These are phyloP conservation scores for Phytophthora lateralis DNA, from an alignment of 352 stramenopile species.

Conservation along the genomic window DNA sequence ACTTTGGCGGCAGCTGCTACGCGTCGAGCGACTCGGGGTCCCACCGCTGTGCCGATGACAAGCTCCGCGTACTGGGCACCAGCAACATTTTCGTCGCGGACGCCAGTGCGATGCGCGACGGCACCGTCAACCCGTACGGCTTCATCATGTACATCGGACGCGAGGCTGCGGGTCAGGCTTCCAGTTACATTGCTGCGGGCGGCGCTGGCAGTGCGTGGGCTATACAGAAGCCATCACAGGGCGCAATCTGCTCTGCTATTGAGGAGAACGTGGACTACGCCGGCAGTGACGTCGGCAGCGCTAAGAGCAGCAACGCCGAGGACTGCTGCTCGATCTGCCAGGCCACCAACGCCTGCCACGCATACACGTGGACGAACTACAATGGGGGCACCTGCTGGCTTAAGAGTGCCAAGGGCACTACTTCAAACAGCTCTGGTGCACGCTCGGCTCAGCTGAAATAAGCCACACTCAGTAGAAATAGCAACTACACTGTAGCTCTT, in stretches of 20 bases:
- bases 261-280: constrained; percentile 43
- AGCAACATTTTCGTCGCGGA: constrained; percentile 75
- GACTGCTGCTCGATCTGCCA: constrained; percentile 42
- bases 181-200: constrained; percentile 36
- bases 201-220: constrained; percentile 21
- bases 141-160: constrained; percentile 80
- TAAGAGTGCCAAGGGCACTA: constrained; percentile 36
- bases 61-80: constrained; percentile 63
- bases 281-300: constrained; percentile 34
- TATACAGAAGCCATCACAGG: constrained; percentile 8
- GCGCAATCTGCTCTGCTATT: constrained; percentile 28
- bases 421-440: constrained; percentile 12
- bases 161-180: constrained; percentile 50
- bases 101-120: constrained; percentile 61
- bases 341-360: constrained; percentile 27
- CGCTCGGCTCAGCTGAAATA: constrained; percentile 28
- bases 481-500: too few relatives aligned
- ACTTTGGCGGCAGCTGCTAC: constrained; percentile 80
- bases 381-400: constrained; percentile 53
- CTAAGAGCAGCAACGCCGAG: constrained; percentile 15
- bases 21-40: constrained; percentile 52
- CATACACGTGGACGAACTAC: constrained; percentile 52
- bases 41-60: constrained; percentile 65
- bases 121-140: constrained; percentile 71
- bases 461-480: too few relatives aligned